These are phyloP conservation scores for Colletotrichum plurivorum DNA, from an alignment of 2,329 filamentous ascomycete species.

Conservation along the genomic window DNA sequence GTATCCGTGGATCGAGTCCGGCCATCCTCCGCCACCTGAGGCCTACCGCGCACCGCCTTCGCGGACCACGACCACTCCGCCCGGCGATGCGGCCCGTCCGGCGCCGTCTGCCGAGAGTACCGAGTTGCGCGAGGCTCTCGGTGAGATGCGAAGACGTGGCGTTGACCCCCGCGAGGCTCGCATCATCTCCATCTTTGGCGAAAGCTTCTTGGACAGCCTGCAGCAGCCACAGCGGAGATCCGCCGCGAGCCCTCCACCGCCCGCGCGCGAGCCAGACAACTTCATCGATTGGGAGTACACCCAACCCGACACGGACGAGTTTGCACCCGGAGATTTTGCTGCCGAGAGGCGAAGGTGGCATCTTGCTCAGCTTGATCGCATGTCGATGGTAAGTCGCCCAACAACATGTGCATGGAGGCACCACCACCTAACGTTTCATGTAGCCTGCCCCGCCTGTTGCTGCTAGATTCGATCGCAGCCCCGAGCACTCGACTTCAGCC, in stretches of 20 bases:
- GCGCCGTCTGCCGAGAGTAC: constrained; percentile 16
- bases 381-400: constrained; percentile 31
- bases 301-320: constrained; percentile 5
- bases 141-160: constrained; percentile 18
- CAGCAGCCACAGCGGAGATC: constrained; percentile 9
- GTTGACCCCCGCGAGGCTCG: constrained; percentile 11
- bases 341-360: constrained; percentile 11
- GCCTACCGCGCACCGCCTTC: constrained; percentile 33
- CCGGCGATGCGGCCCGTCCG: constrained; percentile 13
- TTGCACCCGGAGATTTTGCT: not conserved
- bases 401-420: not conserved
- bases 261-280: constrained; percentile 9
- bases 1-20: constrained; percentile 42
- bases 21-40: constrained; percentile 38
- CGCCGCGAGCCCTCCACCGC: constrained; percentile 14
- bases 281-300: constrained; percentile 20
- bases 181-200: constrained; percentile 34
- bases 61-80: constrained; percentile 27
- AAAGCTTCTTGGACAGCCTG: constrained; percentile 13
- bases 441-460: constrained; percentile 39
- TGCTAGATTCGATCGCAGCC: constrained; percentile 41
- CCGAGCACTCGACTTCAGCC: constrained; percentile 29
- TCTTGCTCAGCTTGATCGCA: constrained; percentile 28
- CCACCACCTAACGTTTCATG: constrained; percentile 8
- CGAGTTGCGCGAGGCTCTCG: constrained; percentile 26